Percentiles rank a stretch among this genome's conserved stretches.
Conservation (phyloP, 2,329 filamentous ascomycete genomes). For the Cryphonectria parasitica region DNA sequence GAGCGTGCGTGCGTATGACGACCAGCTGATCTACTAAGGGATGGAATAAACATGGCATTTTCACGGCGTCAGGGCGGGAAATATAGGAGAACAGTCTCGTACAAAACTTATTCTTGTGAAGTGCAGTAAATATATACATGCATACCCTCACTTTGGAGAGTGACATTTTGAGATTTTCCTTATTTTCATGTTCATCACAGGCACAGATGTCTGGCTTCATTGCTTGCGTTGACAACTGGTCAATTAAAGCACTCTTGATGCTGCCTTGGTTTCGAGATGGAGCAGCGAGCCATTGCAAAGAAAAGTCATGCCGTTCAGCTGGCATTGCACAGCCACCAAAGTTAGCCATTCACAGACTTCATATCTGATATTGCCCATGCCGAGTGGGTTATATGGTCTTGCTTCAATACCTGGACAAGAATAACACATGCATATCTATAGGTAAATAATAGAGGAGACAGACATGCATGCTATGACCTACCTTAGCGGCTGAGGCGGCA, state of each 20-base stretch:
- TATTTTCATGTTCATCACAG: not conserved
- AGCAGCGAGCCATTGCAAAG: not conserved
- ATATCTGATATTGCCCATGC: not conserved
- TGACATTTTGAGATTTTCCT: not conserved
- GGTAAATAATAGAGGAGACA: not conserved
- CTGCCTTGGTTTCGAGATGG: not conserved
- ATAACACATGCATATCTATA: not conserved
- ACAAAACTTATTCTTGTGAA: not conserved
- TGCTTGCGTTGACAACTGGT: not conserved
- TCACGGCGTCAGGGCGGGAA: not conserved
- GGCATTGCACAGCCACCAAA: not conserved
- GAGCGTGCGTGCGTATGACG: conserved; percentile 49
- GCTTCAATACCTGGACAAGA: not conserved
- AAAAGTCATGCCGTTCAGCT: too few relatives aligned
- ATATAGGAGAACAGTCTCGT: not conserved
- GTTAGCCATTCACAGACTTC: not conserved
- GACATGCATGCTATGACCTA: too few relatives aligned
- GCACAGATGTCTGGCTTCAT: not conserved
- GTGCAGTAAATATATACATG: not conserved
- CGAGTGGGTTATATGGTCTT: not conserved
- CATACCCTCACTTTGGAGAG: not conserved
- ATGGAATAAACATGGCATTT: not conserved
- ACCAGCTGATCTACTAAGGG: conserved; percentile 46
- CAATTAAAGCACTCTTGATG: not conserved
- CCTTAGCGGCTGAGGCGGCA: not conserved